These are phyloP conservation scores for Xerocomus minutiporus DNA, from an alignment of 1,284 basidiomycete species.

Conservation along the genomic window DNA sequence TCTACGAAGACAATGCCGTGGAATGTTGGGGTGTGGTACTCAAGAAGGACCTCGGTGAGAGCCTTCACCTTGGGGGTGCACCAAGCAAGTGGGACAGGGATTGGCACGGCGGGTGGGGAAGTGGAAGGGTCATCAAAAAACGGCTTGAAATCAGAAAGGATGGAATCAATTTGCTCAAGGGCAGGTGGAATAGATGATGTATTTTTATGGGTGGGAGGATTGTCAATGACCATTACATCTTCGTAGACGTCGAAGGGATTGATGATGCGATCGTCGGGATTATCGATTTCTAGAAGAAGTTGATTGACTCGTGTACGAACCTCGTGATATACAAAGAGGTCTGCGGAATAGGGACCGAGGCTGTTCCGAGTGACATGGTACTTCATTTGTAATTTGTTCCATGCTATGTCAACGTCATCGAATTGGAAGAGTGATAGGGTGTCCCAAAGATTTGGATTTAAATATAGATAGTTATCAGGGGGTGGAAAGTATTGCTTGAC, in stretches of 20 bases:
- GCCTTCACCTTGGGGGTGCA: slow-evolving; percentile 67
- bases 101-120: slow-evolving; percentile 33
- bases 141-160: slow-evolving; percentile 47
- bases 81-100: slow-evolving; percentile 50
- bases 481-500: slow-evolving; percentile 54
- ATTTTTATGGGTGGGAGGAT: slow-evolving; percentile 7
- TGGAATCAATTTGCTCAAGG: slow-evolving; percentile 43
- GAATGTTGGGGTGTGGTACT: slow-evolving; percentile 52
- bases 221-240: slow-evolving; percentile 29
- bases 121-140: slow-evolving; percentile 43
- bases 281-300: slow-evolving; percentile 32
- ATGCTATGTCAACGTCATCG: slow-evolving; percentile 44
- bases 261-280: slow-evolving; percentile 8
- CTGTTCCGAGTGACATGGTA: slow-evolving; percentile 54
- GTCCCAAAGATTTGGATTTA: slow-evolving; percentile 51
- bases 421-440: slow-evolving; percentile 46
- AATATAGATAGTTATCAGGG: slow-evolving; percentile 50
- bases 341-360: slow-evolving; percentile 53
- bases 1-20: slow-evolving; percentile 83
- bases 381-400: slow-evolving; percentile 52
- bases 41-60: slow-evolving; percentile 58
- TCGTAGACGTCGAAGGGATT: slow-evolving; percentile 15
- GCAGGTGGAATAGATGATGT: slow-evolving; percentile 33
- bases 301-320: slow-evolving; percentile 45
- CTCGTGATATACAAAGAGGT: slow-evolving; percentile 60